Conservation (phyloP, 176 grass and related monocot genomes). For the Oryza coarctata region DNA sequence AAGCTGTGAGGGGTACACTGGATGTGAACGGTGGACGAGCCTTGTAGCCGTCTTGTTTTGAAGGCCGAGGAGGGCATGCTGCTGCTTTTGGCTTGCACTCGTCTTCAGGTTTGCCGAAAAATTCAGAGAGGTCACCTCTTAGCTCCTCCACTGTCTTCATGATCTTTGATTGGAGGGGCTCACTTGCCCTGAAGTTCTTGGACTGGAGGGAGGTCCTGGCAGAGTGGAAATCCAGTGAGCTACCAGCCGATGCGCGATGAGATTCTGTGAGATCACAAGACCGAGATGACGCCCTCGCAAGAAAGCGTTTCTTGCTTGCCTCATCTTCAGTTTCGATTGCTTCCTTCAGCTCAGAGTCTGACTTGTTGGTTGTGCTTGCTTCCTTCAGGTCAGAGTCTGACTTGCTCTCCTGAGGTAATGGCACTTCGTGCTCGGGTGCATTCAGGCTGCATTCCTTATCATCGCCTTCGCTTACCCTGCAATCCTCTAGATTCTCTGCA, state of each 20-base stretch:
- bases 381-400: constrained; percentile 16
- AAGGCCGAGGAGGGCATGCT: constrained; percentile 13
- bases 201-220: constrained; percentile 46
- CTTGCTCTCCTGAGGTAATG: constrained; percentile 3
- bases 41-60: constrained; percentile 22
- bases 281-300: constrained; percentile 31
- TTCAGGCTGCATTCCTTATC: constrained; percentile 11
- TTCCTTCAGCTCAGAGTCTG: constrained; percentile 17
- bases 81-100: constrained; percentile 21
- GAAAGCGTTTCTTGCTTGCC: constrained; percentile 20
- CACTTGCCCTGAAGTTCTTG: constrained; percentile 41
- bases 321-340: background rate
- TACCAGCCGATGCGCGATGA: background rate
- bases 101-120: constrained; percentile 51
- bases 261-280: constrained; percentile 42
- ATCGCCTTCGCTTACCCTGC: background rate
- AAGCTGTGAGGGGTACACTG: constrained; percentile 39
- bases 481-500: background rate
- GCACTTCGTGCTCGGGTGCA: background rate
- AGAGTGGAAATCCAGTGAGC: constrained; percentile 53
- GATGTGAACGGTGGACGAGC: constrained; percentile 17
- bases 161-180: constrained; percentile 59
- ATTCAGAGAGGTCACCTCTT: constrained; percentile 58
- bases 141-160: constrained; percentile 69
- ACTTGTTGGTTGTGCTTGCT: too few species aligned